phyloP scores from a whole-genome alignment of 306 rosid species.

The Pyrus communis region DNA sequence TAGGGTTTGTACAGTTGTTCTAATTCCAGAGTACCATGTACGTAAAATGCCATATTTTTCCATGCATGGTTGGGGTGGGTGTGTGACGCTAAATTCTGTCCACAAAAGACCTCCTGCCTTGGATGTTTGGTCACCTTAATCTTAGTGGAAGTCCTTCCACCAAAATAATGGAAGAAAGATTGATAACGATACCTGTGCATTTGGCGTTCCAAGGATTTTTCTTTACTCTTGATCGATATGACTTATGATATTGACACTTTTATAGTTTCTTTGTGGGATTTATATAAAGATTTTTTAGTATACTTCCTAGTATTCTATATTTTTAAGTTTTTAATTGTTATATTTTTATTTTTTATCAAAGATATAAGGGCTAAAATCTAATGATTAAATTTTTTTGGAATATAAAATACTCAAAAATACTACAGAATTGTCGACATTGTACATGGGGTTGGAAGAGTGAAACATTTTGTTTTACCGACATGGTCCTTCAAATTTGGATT shows the following conservation, averaged over 20 bases:
- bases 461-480: background rate
- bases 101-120: background rate
- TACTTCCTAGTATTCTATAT: too few species aligned
- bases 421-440: background rate
- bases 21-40: background rate
- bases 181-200: background rate
- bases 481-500: background rate
- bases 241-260: background rate
- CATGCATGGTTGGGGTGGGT: background rate
- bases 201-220: background rate
- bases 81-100: background rate
- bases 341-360: too few species aligned
- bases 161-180: background rate
- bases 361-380: too few species aligned
- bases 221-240: background rate
- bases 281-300: too few species aligned
- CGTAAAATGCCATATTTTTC: background rate
- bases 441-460: background rate
- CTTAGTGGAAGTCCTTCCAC: background rate
- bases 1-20: background rate
- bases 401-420: too few species aligned
- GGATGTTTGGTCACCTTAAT: background rate
- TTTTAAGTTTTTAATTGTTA: too few species aligned
- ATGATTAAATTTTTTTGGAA: too few species aligned
- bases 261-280: background rate